phyloP scores from a whole-genome alignment of 139 green algal species.

The Chlamydomonas eustigma region DNA sequence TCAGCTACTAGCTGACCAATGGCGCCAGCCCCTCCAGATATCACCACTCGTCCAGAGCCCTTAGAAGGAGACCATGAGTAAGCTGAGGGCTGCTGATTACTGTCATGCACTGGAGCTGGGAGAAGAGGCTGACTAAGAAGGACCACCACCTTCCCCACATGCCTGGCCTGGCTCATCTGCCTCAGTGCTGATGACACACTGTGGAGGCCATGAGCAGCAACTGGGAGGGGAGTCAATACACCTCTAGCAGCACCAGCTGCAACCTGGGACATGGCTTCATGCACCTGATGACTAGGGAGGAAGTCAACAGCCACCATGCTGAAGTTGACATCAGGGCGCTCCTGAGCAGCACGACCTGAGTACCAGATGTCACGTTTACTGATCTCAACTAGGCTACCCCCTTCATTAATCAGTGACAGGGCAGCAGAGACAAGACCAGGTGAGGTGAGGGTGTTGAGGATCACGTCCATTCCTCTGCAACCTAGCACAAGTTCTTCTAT shows the following conservation, averaged over 20 bases:
- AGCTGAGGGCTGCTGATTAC: too few relatives aligned
- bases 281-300: slow-evolving; percentile 54
- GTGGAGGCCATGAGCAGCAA: slow-evolving; percentile 29
- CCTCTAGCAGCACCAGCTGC: slow-evolving; percentile 30
- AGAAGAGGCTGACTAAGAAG: too few relatives aligned
- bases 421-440: slow-evolving; percentile 75
- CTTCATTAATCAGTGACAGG: slow-evolving; percentile 44
- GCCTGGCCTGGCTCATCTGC: slow-evolving; percentile 75
- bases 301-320: slow-evolving; percentile 84
- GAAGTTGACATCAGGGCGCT: slow-evolving; percentile 75
- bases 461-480: slow-evolving; percentile 35
- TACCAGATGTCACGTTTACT: slow-evolving; percentile 85
- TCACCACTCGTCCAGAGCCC: too few relatives aligned
- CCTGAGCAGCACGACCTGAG: slow-evolving; percentile 47
- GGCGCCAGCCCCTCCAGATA: too few relatives aligned
- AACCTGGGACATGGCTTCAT: slow-evolving; percentile 27
- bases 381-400: slow-evolving; percentile 78
- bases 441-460: slow-evolving; percentile 81
- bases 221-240: slow-evolving; percentile 37
- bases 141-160: too few relatives aligned
- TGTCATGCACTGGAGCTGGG: too few relatives aligned
- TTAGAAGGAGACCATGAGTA: too few relatives aligned
- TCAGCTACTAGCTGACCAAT: too few relatives aligned
- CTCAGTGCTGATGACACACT: slow-evolving; percentile 64
- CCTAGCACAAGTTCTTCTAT: slow-evolving; percentile 33